Percentiles rank a stretch among this genome's conserved stretches.
These are phyloP conservation scores for Begonia fuchsioides DNA, from an alignment of 306 rosid species.

Conservation along the genomic window DNA sequence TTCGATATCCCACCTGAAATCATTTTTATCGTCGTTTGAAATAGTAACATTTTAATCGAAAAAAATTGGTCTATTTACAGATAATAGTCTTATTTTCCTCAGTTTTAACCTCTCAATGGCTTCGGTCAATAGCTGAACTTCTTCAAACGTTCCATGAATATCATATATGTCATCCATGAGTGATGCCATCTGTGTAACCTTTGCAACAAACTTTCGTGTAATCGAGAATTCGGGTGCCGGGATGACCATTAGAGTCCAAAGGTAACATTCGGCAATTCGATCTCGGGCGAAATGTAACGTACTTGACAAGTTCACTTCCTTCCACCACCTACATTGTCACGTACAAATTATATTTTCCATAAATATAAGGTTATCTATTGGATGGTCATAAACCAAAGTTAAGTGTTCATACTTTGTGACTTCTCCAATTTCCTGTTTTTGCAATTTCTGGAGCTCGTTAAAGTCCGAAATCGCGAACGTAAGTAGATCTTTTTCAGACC, in stretches of 20 bases:
- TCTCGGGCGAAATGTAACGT: conserved; percentile 23
- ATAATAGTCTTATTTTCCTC: not conserved
- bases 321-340: conserved; percentile 30
- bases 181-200: conserved; percentile 9
- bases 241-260: conserved; percentile 6
- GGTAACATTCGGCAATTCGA: conserved; percentile 16
- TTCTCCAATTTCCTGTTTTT: too few relatives aligned
- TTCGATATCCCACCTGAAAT: too few relatives aligned
- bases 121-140: conserved; percentile 21
- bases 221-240: conserved; percentile 16
- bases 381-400: not conserved
- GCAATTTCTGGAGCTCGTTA: too few relatives aligned
- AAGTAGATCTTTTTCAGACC: too few relatives aligned
- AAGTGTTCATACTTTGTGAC: too few relatives aligned
- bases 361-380: not conserved
- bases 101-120: not conserved
- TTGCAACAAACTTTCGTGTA: conserved; percentile 11
- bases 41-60: too few relatives aligned
- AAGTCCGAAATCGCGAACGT: too few relatives aligned
- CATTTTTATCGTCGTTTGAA: too few relatives aligned
- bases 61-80: too few relatives aligned
- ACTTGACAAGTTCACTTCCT: conserved; percentile 8
- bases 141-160: conserved; percentile 23
- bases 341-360: not conserved
- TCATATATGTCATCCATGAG: conserved; percentile 32